Base-by-base conservation (phyloP, 257 asterid genomes). In the Scutellaria galericulata region DNA sequence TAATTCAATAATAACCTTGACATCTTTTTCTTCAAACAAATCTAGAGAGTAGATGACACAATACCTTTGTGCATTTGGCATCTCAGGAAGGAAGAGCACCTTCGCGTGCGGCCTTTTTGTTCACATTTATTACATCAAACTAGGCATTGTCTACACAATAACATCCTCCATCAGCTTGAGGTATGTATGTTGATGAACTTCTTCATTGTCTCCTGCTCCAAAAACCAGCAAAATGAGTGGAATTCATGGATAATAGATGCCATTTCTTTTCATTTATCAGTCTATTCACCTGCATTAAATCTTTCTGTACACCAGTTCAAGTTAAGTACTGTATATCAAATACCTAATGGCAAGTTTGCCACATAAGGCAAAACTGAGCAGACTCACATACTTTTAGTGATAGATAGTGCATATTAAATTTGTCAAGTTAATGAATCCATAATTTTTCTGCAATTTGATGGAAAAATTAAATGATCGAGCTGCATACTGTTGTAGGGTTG, bases 91-190 rank as follows among this genome's bases (percentile, higher is more conserved):
- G 63, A 68, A 68, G 73, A 68, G 40, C 39, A 40, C 52, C 9
- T 27, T 55, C 22, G 37, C 53, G n/a, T 53, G 73, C 53, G 63
- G 52, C 73, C 35, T 68, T 37, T 10, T 68, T 52, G 63, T 68
- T 7, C 62, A 56, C 60, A 39, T 68, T 37, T 51, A 68, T 68
- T 68, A 51, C 73, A 68, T 68, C 47, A 68, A 68, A 35, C 13
- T 68, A 14, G 73, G 63, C 39, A 68, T 68, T 68, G 73, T 68
- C 73, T 68, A 68, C 48, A 68, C 73, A 35, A 68, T 68, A 15
- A 68, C 73, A 68, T 68, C 73, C 45, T 68, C 73, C 73, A 52
- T 68, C 9, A 78, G 83, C 70, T 75, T 78, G 81, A 78, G 83
- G 83, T 81, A 52, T 72, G 79, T 71, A 20, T 50, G 66, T 37